Evolutionary conservation across 164 flowering plant genomes (phyloP).

Genomic region (Magnolia kwangsiensis): DNA sequence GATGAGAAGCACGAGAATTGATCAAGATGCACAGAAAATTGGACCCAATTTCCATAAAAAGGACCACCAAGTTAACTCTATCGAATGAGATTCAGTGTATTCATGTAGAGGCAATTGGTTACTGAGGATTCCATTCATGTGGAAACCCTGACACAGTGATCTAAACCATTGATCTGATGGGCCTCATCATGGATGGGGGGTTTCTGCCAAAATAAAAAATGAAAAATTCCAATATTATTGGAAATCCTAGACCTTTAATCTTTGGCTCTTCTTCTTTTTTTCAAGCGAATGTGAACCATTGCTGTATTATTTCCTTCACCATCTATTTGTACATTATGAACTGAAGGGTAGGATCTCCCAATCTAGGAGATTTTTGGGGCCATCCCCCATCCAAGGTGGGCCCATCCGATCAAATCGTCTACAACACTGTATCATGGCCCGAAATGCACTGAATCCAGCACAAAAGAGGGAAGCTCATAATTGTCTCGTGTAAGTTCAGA

Average conservation of each 20-base stretch:
- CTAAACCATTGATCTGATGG: neutral
- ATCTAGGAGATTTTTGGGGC: neutral
- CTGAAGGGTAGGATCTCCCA: neutral
- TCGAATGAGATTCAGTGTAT: neutral
- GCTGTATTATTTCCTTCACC: too few relatives aligned
- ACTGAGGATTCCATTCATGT: neutral
- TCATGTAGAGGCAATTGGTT: neutral
- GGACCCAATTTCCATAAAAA: neutral
- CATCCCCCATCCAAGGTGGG: neutral
- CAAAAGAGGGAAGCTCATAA: neutral
- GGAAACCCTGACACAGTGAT: neutral
- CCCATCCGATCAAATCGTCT: neutral
- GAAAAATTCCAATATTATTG: too few relatives aligned
- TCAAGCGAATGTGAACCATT: too few relatives aligned
- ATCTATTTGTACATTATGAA: neutral
- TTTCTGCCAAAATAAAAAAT: too few relatives aligned
- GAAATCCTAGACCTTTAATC: too few relatives aligned
- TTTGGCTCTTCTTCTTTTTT: too few relatives aligned
- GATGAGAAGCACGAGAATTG: neutral
- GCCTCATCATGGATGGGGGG: too few relatives aligned
- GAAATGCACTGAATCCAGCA: neutral
- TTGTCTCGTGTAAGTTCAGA: neutral
- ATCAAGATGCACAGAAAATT: neutral
- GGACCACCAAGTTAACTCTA: neutral
- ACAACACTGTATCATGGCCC: neutral